Conservation (phyloP, 371 early-diverging fungal species). For the Mortierella sp. region DNA sequence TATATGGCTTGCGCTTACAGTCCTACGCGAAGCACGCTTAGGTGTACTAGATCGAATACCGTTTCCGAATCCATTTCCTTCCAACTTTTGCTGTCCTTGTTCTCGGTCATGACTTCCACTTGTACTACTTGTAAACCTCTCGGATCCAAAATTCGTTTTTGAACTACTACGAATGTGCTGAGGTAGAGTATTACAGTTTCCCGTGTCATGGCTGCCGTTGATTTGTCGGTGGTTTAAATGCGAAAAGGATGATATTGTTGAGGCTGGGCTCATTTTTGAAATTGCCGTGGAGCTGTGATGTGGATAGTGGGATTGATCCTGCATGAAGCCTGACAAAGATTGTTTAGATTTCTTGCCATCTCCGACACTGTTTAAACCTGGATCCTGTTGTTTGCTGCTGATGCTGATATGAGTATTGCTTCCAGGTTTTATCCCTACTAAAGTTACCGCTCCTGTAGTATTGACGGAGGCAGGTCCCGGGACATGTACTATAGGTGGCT, state of each 20-base stretch:
- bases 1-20: conserved; percentile 48
- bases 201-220: not conserved
- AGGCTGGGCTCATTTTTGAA: not conserved
- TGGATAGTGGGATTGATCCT: conserved; percentile 22
- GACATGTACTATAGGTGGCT: conserved; percentile 1
- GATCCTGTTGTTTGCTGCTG: conserved; percentile 17
- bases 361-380: not conserved
- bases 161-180: conserved; percentile 1
- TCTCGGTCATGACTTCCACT: not conserved
- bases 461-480: conserved; percentile 22
- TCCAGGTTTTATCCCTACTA: conserved; percentile 8
- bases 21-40: conserved; percentile 32
- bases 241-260: not conserved
- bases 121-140: conserved; percentile 21
- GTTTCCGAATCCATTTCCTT: conserved; percentile 1
- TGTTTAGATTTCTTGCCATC: conserved; percentile 20
- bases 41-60: conserved; percentile 10
- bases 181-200: not conserved
- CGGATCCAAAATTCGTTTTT: conserved; percentile 25
- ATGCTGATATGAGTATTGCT: conserved; percentile 29
- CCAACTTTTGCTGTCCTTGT: not conserved
- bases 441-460: conserved; percentile 12
- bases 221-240: not conserved
- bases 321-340: conserved; percentile 10
- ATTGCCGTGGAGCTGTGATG: conserved; percentile 16